Evolutionary conservation across 371 early-diverging fungal genomes (phyloP).

Genomic region (Rhizopus stolonifer): DNA sequence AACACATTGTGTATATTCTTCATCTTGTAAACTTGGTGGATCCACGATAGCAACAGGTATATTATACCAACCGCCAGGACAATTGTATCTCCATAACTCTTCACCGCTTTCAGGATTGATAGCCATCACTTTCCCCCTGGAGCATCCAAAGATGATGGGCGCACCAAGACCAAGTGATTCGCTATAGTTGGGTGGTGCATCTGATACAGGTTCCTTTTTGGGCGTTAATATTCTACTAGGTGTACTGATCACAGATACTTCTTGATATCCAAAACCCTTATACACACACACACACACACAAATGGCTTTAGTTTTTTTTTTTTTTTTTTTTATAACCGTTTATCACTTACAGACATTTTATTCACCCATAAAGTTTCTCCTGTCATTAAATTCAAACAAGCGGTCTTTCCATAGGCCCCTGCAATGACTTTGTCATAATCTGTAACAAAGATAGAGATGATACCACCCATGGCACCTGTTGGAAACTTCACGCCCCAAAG

Average conservation of each 20-base stretch:
- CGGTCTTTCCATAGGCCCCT: constrained; percentile 9
- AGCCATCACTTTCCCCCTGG: constrained; percentile 32
- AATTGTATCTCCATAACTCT: constrained; percentile 33
- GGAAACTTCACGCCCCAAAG: constrained; percentile 29
- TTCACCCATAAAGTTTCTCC: constrained; percentile 15
- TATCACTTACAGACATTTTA: constrained; percentile 17
- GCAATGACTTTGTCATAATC: constrained; percentile 10
- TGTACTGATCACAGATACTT: constrained; percentile 20
- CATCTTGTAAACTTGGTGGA: constrained; percentile 10
- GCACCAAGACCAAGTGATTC: neutral
- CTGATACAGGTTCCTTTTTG: neutral
- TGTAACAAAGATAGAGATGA: constrained; percentile 11
- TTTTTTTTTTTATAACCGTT: neutral
- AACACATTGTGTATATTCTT: constrained; percentile 3
- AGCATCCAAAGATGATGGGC: constrained; percentile 26
- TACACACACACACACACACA: neutral
- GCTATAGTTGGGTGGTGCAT: constrained; percentile 8
- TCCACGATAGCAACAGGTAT: constrained; percentile 30
- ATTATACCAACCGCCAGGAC: constrained; percentile 29
- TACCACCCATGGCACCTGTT: neutral
- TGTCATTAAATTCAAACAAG: constrained; percentile 9
- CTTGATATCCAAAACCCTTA: constrained; percentile 23
- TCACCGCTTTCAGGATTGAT: constrained; percentile 25
- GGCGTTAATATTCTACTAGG: constrained; percentile 18
- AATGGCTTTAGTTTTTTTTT: neutral